Conservation (phyloP, 352 stramenopile species). For the Phytophthora meadii region DNA sequence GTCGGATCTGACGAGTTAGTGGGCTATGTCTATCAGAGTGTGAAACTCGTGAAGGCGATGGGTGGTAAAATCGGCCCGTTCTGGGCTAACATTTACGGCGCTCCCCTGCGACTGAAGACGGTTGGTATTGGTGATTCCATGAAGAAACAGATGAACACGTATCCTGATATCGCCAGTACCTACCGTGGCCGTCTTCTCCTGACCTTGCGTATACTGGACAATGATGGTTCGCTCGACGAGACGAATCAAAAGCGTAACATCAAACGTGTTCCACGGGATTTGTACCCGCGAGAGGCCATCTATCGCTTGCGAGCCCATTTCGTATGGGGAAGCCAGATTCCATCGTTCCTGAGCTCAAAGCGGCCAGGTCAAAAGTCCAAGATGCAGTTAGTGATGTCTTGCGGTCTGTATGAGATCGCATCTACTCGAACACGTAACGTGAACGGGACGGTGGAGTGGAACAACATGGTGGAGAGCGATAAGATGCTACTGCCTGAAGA, state of each 20-base stretch:
- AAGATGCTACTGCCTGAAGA: slow-evolving; percentile 79
- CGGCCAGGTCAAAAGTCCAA: slow-evolving; percentile 77
- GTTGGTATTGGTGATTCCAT: slow-evolving; percentile 65
- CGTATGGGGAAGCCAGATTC: slow-evolving; percentile 78
- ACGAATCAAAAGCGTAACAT: slow-evolving; percentile 88
- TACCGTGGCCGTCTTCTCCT: slow-evolving; percentile 87
- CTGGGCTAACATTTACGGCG: slow-evolving; percentile 86
- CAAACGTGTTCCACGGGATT: slow-evolving; percentile 61
- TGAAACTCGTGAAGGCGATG: slow-evolving; percentile 78
- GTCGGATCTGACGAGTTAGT: slow-evolving; percentile 80
- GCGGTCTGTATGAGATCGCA: slow-evolving; percentile 66
- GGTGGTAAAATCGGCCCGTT: slow-evolving; percentile 61
- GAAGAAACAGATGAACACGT: slow-evolving; percentile 89
- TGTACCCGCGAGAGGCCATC: slow-evolving; percentile 68
- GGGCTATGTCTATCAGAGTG: slow-evolving; percentile 70
- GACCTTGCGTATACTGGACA: slow-evolving; percentile 72
- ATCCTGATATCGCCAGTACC: slow-evolving; percentile 80
- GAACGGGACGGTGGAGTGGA: slow-evolving; percentile 88
- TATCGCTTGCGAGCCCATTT: slow-evolving; percentile 83
- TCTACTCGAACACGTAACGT: slow-evolving; percentile 69
- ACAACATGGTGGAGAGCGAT: slow-evolving; percentile 78
- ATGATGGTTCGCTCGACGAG: slow-evolving; percentile 78
- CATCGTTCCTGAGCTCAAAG: slow-evolving; percentile 72
- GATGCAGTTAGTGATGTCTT: slow-evolving; percentile 80
- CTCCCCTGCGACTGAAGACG: slow-evolving; percentile 62